phyloP scores from a whole-genome alignment of 805 yeast genomes.

The Sugiyamaella chiloensis region DNA sequence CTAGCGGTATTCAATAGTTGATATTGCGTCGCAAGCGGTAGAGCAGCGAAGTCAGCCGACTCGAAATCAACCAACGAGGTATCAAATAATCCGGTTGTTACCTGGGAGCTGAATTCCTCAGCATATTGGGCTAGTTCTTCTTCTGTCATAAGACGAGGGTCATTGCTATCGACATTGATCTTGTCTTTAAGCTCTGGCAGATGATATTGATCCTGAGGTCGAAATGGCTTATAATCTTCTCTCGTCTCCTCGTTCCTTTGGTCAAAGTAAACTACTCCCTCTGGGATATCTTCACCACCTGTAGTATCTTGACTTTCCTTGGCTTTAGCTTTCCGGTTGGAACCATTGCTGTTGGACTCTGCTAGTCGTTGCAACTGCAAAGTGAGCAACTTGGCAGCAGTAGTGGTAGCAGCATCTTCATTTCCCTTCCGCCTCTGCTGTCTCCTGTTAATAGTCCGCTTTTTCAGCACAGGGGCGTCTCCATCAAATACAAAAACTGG shows the following conservation, averaged over 20 bases:
- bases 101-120: constrained; percentile 52
- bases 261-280: constrained; percentile 33
- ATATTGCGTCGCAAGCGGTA: constrained; percentile 87
- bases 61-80: constrained; percentile 69
- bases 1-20: constrained; percentile 81
- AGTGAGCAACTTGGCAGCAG: constrained; percentile 80
- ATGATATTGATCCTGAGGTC: constrained; percentile 77
- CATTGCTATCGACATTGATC: constrained; percentile 52
- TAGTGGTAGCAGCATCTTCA: constrained; percentile 60
- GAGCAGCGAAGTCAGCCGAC: constrained; percentile 66
- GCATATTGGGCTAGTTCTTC: constrained; percentile 66
- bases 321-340: constrained; percentile 12
- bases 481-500: constrained; percentile 97
- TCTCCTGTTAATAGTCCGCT: constrained; percentile 71
- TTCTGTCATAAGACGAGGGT: constrained; percentile 69
- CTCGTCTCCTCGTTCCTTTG: constrained; percentile 32
- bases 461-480: constrained; percentile 82
- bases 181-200: constrained; percentile 62
- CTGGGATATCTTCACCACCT: constrained; percentile 27
- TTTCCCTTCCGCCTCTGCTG: constrained; percentile 72
- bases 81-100: constrained; percentile 41
- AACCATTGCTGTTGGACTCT: constrained; percentile 25
- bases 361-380: constrained; percentile 66
- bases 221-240: constrained; percentile 33
- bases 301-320: background rate